Evolutionary conservation across 2,329 filamentous ascomycete species (phyloP).

Genomic region (Elsinoe necatrix): DNA sequence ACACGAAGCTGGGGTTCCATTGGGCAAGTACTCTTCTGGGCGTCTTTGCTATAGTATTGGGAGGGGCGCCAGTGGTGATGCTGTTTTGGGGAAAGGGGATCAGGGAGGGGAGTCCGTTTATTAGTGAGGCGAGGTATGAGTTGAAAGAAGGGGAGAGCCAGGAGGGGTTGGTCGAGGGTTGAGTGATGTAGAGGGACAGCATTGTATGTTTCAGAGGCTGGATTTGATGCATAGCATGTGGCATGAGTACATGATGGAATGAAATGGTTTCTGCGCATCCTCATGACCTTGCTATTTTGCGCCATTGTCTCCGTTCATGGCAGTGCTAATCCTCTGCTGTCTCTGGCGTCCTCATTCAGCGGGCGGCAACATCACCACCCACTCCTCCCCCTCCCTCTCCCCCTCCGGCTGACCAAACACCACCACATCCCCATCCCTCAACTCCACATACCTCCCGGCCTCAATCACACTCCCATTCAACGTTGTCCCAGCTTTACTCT

Average conservation of each 20-base stretch:
- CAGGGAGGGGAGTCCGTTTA: constrained; percentile 29
- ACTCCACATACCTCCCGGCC: constrained; percentile 71
- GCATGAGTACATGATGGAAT: neutral
- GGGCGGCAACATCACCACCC: constrained; percentile 77
- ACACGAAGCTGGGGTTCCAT: constrained; percentile 39
- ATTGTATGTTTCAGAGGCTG: neutral
- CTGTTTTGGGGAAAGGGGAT: constrained; percentile 29
- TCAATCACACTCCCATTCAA: constrained; percentile 71
- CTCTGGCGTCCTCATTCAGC: too few species aligned
- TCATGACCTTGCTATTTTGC: neutral
- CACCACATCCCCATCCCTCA: constrained; percentile 81
- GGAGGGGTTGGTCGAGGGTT: neutral
- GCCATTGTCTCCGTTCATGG: too few species aligned
- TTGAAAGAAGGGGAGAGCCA: neutral
- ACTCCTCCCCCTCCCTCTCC: constrained; percentile 53
- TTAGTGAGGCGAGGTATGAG: constrained; percentile 21
- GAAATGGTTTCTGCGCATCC: neutral
- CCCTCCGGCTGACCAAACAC: constrained; percentile 72
- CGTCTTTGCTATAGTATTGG: constrained; percentile 37
- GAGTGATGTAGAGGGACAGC: neutral
- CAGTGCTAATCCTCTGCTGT: too few species aligned
- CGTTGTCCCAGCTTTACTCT: constrained; percentile 82
- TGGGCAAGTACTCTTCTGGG: constrained; percentile 43
- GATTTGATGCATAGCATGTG: neutral
- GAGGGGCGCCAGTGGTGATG: constrained; percentile 39